phyloP scores from a whole-genome alignment of 2,329 filamentous ascomycete genomes.

The Monosporascus sp. region DNA sequence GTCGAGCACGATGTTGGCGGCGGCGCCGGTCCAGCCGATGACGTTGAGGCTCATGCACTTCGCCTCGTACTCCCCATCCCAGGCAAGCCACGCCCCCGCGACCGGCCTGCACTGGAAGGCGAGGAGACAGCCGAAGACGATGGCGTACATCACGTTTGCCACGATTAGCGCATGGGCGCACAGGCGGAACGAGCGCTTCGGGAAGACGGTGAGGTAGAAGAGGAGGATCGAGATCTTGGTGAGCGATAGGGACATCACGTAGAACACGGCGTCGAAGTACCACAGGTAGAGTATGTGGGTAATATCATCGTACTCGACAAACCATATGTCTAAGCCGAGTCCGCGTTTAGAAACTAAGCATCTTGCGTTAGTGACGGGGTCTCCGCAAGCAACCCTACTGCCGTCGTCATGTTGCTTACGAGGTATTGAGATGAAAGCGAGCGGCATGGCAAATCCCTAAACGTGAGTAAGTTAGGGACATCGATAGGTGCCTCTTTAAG shows the following conservation, averaged over 20 bases:
- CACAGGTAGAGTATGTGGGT: slow-evolving; percentile 29
- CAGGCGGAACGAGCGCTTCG: slow-evolving; percentile 6
- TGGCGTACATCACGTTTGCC: slow-evolving; percentile 11
- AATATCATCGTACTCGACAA: slow-evolving; percentile 30
- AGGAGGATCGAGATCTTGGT: slow-evolving; percentile 22
- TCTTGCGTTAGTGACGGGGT: background rate
- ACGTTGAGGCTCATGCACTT: slow-evolving; percentile 15
- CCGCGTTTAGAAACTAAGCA: slow-evolving; percentile 28
- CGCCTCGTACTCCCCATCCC: slow-evolving; percentile 14
- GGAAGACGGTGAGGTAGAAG: slow-evolving; percentile 21
- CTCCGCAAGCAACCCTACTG: too few species aligned
- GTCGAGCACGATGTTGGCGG: slow-evolving; percentile 14
- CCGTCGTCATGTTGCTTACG: slow-evolving; percentile 2
- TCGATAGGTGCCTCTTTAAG: background rate
- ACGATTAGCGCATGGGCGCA: slow-evolving; percentile 12
- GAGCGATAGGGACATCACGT: slow-evolving; percentile 11
- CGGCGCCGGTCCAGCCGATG: slow-evolving; percentile 14
- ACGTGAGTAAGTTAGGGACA: background rate
- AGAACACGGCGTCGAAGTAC: slow-evolving; percentile 15
- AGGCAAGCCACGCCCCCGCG: slow-evolving; percentile 13
- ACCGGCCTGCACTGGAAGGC: slow-evolving; percentile 17
- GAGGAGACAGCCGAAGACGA: slow-evolving; percentile 11
- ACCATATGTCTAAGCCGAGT: slow-evolving; percentile 35
- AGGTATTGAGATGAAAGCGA: slow-evolving; percentile 8
- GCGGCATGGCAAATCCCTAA: slow-evolving; percentile 3